Evolutionary conservation across 371 early-diverging fungal genomes (phyloP), one percentile per base, ranked within the genome.

Genomic region (Rhizopus microsporus): DNA sequence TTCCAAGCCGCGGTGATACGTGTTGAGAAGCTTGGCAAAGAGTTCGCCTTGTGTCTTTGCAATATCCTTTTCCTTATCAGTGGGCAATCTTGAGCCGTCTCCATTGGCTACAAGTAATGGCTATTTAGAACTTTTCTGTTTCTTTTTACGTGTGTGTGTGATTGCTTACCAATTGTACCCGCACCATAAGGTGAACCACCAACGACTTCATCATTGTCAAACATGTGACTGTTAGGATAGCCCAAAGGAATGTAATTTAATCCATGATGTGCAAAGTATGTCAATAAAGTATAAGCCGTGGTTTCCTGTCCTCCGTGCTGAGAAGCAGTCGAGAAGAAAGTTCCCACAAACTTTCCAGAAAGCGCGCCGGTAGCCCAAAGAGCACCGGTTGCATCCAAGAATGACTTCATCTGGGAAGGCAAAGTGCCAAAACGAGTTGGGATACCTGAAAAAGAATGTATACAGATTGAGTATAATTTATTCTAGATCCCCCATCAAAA

Each of bases 101-200:
- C 85, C 78, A 53, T 69, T 66, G 1, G 92, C 81, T 45, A 58
- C 29, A 13, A 44, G 7, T 7, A 44, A 44, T 9, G 2, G 9
- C n/a, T 12, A 52, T 29, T 37, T 17, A 5, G 13, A 40, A 15
- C 7, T 16, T 44, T 9, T 5, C 1, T 16, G 0, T 4, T 7
- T 44, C 9, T 34, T 32, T 42, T 30, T 31, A 7, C 9, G 16
- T 42, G 16, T 30, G 23, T 23, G 23, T 23, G 23, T 23, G 23
- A 23, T 23, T 23, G 23, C 42, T 60, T 49, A 60, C 60, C 77
- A 37, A 93, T 60, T 13, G 92, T 85, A 45, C 86, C 87, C 51
- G 84, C 88, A 56, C 94, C 95, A 75, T 86, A 93, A 4, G 93
- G 80, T 40, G 82, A 77, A 0, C 91, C 92, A 49, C 92, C 92